Conservation (phyloP, 768 basidiomycete species). For the Collybiopsis confluens region DNA sequence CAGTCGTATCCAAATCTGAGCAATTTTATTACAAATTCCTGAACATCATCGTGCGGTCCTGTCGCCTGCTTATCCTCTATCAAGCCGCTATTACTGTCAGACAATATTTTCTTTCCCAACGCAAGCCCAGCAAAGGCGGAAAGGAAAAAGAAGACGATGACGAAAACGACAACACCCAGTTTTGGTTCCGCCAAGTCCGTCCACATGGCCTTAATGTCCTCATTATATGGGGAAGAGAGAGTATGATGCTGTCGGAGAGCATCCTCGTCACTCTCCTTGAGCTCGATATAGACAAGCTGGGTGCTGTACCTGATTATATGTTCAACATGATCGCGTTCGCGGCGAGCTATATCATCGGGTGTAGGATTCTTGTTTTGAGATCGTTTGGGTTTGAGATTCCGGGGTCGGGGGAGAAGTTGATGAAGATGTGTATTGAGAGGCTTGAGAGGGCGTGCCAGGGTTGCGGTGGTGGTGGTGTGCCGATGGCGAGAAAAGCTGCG, state of each 20-base stretch:
- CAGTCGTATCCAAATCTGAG: constrained; percentile 9
- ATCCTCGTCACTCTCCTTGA: constrained; percentile 27
- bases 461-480: neutral
- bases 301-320: constrained; percentile 32
- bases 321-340: constrained; percentile 38
- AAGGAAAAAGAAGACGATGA: neutral
- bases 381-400: neutral
- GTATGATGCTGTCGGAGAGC: constrained; percentile 28
- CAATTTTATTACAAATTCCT: constrained; percentile 8
- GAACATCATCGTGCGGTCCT: constrained; percentile 2
- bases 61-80: constrained; percentile 6
- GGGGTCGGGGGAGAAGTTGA: constrained; percentile 4
- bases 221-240: constrained; percentile 34
- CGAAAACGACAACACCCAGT: neutral
- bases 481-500: constrained; percentile 2
- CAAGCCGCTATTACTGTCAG: neutral
- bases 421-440: neutral
- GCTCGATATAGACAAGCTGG: constrained; percentile 26
- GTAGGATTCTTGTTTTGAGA: neutral
- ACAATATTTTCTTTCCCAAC: neutral
- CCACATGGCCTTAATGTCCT: constrained; percentile 31
- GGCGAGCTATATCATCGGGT: constrained; percentile 21
- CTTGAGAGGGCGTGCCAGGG: neutral
- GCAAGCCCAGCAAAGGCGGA: too few species aligned
- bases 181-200: constrained; percentile 15